Conservation (phyloP, 441 rosid species). For the Biscutella auriculata region DNA sequence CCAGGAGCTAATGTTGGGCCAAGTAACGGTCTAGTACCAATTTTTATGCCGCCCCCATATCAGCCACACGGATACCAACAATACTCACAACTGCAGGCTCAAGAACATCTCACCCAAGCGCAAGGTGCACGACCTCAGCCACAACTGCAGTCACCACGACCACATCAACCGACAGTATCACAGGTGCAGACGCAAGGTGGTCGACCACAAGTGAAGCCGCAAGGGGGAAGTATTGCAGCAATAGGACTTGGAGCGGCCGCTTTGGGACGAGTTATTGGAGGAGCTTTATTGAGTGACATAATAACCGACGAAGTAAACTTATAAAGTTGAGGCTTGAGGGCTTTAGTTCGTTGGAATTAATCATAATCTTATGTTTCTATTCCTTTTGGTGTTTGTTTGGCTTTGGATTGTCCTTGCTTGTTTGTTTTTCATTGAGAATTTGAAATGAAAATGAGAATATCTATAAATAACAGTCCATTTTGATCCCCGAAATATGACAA, state of each 20-base stretch:
- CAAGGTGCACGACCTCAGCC: background rate
- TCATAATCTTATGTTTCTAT: background rate
- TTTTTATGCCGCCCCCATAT: background rate
- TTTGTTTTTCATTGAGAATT: background rate
- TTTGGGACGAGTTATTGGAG: conserved; percentile 2
- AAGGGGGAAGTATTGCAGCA: background rate
- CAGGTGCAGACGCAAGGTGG: background rate
- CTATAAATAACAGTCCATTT: no score
- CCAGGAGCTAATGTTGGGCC: background rate
- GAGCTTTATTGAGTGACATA: background rate
- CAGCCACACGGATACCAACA: background rate
- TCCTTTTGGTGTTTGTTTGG: background rate
- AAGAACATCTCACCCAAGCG: background rate
- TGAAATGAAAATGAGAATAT: background rate
- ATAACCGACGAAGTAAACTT: background rate
- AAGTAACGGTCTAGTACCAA: background rate
- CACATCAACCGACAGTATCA: background rate
- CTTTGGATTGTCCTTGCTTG: background rate
- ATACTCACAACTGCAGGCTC: background rate
- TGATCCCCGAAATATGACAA: no score
- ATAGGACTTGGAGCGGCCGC: background rate
- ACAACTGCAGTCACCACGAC: background rate
- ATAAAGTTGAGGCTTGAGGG: background rate
- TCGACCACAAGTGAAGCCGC: background rate
- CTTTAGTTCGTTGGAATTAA: background rate